Evolutionary conservation across 371 early-diverging fungal species (phyloP).

Genomic region (Apophysomyces trapeziformis): DNA sequence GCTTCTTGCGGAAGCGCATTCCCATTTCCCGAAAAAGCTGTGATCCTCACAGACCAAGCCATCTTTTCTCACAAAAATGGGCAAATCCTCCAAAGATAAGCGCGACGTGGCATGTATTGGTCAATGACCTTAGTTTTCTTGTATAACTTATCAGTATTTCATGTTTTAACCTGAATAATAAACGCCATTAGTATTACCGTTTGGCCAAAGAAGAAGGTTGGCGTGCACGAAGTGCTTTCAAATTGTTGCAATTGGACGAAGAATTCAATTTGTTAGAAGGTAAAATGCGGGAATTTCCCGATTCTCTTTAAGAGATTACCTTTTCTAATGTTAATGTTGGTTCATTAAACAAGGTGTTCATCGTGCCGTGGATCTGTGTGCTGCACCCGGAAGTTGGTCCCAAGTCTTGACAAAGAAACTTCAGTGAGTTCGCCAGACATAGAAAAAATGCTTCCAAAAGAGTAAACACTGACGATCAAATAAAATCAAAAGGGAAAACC

Average conservation of each 20-base stretch:
- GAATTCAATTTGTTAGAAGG: conserved; percentile 83
- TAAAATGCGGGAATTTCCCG: conserved; percentile 12
- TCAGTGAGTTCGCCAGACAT: conserved; percentile 32
- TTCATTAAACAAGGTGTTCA: conserved; percentile 66
- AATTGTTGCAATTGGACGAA: conserved; percentile 96
- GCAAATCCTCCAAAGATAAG: conserved; percentile 90
- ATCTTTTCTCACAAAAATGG: conserved; percentile 55
- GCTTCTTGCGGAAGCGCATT: no score
- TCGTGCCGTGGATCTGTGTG: conserved; percentile 97
- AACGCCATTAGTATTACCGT: conserved; percentile 77
- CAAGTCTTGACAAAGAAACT: conserved; percentile 91
- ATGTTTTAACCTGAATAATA: no score
- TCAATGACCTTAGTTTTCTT: no score
- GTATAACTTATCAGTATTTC: no score
- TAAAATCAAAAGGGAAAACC: conserved; percentile 51
- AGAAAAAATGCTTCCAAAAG: conserved; percentile 3
- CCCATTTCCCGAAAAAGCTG: no score
- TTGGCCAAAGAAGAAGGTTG: conserved; percentile 97
- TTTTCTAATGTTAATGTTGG: not conserved
- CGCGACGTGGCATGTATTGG: conserved; percentile 78
- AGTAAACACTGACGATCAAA: no score
- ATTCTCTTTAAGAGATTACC: no score
- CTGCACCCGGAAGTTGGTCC: conserved; percentile 99
- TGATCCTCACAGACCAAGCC: no score
- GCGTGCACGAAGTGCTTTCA: conserved; percentile 98